Conservation (phyloP, 352 stramenopile species). For the Globisporangium emineosum region DNA sequence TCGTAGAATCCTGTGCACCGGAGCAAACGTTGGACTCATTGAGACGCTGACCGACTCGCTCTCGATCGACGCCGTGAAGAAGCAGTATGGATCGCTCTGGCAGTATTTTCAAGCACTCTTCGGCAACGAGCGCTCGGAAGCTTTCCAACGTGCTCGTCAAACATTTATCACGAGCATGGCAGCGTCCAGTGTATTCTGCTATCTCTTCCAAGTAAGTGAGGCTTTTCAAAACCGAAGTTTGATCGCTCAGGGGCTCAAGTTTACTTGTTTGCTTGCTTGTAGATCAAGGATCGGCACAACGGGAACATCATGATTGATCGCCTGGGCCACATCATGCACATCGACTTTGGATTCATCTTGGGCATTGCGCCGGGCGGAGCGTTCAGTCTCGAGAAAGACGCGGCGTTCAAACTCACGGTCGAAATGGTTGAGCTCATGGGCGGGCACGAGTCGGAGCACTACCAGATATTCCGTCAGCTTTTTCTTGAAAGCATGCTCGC, state of each 20-base stretch:
- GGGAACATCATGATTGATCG: constrained; percentile 95
- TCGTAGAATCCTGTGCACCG: constrained; percentile 82
- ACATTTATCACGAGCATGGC: constrained; percentile 91
- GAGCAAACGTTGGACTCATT: constrained; percentile 87
- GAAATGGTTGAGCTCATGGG: constrained; percentile 94
- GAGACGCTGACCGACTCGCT: constrained; percentile 90
- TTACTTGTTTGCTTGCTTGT: background rate
- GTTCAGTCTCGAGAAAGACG: constrained; percentile 90
- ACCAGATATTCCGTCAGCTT: constrained; percentile 77
- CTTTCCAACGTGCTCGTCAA: constrained; percentile 71
- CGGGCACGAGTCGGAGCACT: constrained; percentile 65
- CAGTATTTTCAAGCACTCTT: constrained; percentile 61
- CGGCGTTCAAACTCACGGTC: constrained; percentile 94
- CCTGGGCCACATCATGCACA: constrained; percentile 91
- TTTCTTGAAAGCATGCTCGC: constrained; percentile 93
- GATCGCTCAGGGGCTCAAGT: background rate
- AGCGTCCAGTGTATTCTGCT: constrained; percentile 92
- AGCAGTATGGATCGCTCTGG: constrained; percentile 55
- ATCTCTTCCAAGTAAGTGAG: constrained; percentile 73
- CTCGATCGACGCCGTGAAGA: constrained; percentile 92
- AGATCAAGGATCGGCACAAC: constrained; percentile 95
- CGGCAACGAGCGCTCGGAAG: constrained; percentile 37
- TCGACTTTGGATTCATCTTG: constrained; percentile 97
- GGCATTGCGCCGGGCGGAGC: constrained; percentile 91
- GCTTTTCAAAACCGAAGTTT: background rate